Percentiles rank a stretch among this genome's conserved stretches.
phyloP scores from a whole-genome alignment of 1,284 basidiomycete species.

The Ganoderma sp. region DNA sequence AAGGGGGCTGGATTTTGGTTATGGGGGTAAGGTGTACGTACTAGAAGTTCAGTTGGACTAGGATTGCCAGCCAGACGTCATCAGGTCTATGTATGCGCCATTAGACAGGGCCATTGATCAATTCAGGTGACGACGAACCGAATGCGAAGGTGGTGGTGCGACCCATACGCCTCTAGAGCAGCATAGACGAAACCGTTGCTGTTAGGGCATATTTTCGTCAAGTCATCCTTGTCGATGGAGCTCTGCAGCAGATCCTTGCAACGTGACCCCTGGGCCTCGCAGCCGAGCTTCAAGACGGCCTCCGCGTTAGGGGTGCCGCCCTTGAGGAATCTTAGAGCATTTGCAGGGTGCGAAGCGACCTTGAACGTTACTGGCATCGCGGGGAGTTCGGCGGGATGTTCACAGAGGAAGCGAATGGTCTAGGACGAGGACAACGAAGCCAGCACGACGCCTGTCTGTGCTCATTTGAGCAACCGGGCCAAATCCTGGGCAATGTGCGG shows the following conservation, averaged over 20 bases:
- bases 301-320: neutral
- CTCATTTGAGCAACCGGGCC: no score
- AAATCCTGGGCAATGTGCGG: no score
- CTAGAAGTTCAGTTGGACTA: constrained; percentile 16
- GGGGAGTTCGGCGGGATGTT: neutral
- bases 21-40: neutral
- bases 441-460: no score
- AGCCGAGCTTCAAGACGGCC: neutral
- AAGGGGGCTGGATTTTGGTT: neutral
- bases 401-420: neutral
- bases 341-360: neutral
- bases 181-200: constrained; percentile 2
- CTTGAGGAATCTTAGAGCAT: neutral
- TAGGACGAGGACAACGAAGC: no score
- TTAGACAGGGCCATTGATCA: neutral
- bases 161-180: constrained; percentile 3
- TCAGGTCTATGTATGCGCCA: constrained; percentile 43
- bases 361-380: constrained; percentile 1
- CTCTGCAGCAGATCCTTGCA: constrained; percentile 1
- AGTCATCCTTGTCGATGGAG: neutral
- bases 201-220: neutral
- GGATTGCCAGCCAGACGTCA: constrained; percentile 38
- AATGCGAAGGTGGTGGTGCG: constrained; percentile 88
- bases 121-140: neutral
- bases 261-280: neutral